Percentiles rank a stretch among this genome's conserved stretches.
These are phyloP conservation scores for Pelargonium nanum DNA, from an alignment of 345 rosid species.

Conservation along the genomic window DNA sequence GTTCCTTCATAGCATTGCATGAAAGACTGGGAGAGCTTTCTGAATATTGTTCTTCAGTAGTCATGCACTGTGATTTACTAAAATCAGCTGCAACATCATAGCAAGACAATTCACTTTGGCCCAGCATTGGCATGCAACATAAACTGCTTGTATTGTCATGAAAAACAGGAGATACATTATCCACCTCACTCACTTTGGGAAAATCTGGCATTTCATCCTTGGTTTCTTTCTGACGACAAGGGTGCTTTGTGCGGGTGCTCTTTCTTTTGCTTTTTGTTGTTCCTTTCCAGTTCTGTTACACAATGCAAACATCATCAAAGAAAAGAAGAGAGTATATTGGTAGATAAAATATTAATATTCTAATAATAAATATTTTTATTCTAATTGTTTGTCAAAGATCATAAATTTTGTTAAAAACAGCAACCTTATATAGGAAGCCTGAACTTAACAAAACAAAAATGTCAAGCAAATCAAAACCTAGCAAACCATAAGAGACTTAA, in stretches of 20 bases:
- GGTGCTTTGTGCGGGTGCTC: slow-evolving; percentile 18
- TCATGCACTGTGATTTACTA: slow-evolving; percentile 12
- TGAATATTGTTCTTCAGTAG: slow-evolving; percentile 16
- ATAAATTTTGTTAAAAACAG: too few species aligned
- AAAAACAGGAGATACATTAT: slow-evolving; percentile 38
- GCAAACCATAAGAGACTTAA: not conserved
- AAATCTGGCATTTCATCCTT: slow-evolving; percentile 18
- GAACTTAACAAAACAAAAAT: not conserved
- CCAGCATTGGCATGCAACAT: slow-evolving; percentile 32
- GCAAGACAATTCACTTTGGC: slow-evolving; percentile 40
- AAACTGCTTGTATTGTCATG: slow-evolving; percentile 32
- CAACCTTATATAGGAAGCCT: not conserved
- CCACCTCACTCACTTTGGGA: slow-evolving; percentile 33
- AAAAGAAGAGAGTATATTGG: not conserved
- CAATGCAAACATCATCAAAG: not conserved
- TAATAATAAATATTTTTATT: not conserved
- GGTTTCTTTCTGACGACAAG: slow-evolving; percentile 11
- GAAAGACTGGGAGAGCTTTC: slow-evolving; percentile 12
- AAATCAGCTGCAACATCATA: slow-evolving; percentile 46
- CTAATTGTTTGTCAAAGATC: not conserved
- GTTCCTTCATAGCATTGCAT: slow-evolving; percentile 9
- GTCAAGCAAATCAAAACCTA: not conserved
- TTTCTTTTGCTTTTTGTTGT: slow-evolving; percentile 26
- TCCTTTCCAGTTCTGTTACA: slow-evolving; percentile 35
- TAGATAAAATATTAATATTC: not conserved